Evolutionary conservation across 306 rosid genomes (phyloP), one percentile per base, ranked within the genome.

Genomic region (Inga oerstediana): DNA sequence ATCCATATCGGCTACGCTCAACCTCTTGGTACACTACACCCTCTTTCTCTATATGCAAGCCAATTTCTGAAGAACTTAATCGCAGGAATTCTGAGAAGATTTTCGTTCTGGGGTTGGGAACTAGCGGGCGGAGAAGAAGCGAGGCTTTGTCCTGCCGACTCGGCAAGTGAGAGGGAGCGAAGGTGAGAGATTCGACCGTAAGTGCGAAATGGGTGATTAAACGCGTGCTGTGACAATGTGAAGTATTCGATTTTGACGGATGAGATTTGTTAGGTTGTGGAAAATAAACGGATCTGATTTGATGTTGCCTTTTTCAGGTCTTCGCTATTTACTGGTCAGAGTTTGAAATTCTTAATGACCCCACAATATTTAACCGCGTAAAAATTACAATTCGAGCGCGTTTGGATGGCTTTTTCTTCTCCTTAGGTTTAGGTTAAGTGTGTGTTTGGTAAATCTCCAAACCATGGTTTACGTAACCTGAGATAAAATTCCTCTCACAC

Each of bases 1-100:
- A 81, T 92, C 96, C 96, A 92, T 90, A 48, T 35, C 48, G 46
- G 39, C 11, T 62, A 24, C 49, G 34, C 41, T 49, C 34, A 39
- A 22, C 67, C 46, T 17, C 49, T 46, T 22, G 12, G 24, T 15
- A 10, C 72, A 67, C n/a, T 70, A 15, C 49, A 24, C 46, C 24
- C 66, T 37, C 24, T 17, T n/a, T 32, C 30, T 27, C 83, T n/a
- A 73, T 7, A 16, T 49, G 66, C 5, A 44, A 19, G 19, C 61
- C 5, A 4, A 32, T 12, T 68, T 79, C 66, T 5, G 70, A 34
- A 17, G 49, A 39, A 56, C 27, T 13, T 80, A n/a, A 51, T 2
- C 17, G 41, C 22, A 12, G 67, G 27, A 37, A 34, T 69, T 68
- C 14, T 37, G 68, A 51, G 51, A 20, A 68, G 49, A 62, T 48